These are phyloP conservation scores for Blastobotrys proliferans DNA, from an alignment of 1,139 yeast genomes.

Conservation along the genomic window DNA sequence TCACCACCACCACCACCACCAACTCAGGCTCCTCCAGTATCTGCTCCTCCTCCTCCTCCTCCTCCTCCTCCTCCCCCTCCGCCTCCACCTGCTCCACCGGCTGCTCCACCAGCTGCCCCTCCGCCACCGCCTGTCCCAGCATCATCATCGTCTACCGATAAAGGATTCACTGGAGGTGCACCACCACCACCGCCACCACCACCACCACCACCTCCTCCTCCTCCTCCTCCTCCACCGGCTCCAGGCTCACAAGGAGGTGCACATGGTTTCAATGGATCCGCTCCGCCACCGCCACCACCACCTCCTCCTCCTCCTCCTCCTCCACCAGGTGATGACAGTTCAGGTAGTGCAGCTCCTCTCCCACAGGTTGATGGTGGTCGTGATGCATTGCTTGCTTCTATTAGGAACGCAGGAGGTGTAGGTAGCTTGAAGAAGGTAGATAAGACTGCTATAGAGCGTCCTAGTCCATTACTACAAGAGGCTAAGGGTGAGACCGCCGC, in stretches of 20 bases:
- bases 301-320: conserved; percentile 40
- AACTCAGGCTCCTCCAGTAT: conserved; percentile 17
- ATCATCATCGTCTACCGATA: conserved; percentile 28
- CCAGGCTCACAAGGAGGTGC: conserved; percentile 26
- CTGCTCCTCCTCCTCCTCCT: conserved; percentile 17
- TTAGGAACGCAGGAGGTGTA: conserved; percentile 74
- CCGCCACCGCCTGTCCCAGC: conserved; percentile 35
- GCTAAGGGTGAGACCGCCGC: conserved; percentile 56
- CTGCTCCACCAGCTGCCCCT: conserved; percentile 24
- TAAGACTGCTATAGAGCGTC: conserved; percentile 75
- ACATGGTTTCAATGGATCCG: conserved; percentile 34
- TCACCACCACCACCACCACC: conserved; percentile 23
- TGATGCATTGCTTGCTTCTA: conserved; percentile 84
- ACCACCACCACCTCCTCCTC: conserved; percentile 28
- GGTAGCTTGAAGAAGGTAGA: conserved; percentile 70
- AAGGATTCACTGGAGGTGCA: conserved; percentile 17
- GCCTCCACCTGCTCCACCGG: conserved; percentile 20
- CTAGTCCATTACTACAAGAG: conserved; percentile 67
- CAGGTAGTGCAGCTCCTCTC: conserved; percentile 39
- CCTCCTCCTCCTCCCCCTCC: conserved; percentile 19
- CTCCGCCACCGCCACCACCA: conserved; percentile 37
- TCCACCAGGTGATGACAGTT: conserved; percentile 34
- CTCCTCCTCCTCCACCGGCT: conserved; percentile 30
- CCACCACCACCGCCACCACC: conserved; percentile 29
- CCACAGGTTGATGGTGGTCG: conserved; percentile 53